Evolutionary conservation across 2,329 filamentous ascomycete species (phyloP).

Genomic region (Coccinonectria pachysandricola): DNA sequence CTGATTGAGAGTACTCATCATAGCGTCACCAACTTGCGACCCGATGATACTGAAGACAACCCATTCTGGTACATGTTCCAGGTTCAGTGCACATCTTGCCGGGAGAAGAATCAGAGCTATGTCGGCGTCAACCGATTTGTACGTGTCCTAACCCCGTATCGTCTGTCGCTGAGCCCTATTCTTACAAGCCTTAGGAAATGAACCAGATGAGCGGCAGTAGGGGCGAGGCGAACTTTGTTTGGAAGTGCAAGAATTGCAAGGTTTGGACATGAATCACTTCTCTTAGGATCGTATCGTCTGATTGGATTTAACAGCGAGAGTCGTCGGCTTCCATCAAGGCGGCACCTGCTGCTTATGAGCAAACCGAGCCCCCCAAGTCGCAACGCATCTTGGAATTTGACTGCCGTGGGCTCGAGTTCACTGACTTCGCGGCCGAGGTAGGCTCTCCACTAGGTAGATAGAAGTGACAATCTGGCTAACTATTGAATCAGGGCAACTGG

Average conservation of each 20-base stretch:
- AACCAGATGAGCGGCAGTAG: slow-evolving; percentile 88
- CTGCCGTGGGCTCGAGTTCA: slow-evolving; percentile 87
- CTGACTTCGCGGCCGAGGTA: slow-evolving; percentile 83
- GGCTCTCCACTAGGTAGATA: too few species aligned
- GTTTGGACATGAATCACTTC: slow-evolving; percentile 31
- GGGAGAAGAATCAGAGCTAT: slow-evolving; percentile 79
- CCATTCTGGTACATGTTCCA: slow-evolving; percentile 98
- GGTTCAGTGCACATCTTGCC: slow-evolving; percentile 95
- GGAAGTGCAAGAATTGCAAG: slow-evolving; percentile 98
- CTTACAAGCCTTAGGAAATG: slow-evolving; percentile 50
- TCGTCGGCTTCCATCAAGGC: slow-evolving; percentile 77
- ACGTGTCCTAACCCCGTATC: too few species aligned
- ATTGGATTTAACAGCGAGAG: slow-evolving; percentile 49
- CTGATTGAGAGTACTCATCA: slow-evolving; percentile 12
- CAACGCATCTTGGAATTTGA: slow-evolving; percentile 84
- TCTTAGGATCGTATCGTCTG: background rate
- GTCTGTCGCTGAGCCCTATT: slow-evolving; percentile 6
- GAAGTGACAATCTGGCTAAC: too few species aligned
- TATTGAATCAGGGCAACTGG: slow-evolving; percentile 69
- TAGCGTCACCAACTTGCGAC: slow-evolving; percentile 84
- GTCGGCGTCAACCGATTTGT: slow-evolving; percentile 85
- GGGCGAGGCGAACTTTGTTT: slow-evolving; percentile 98
- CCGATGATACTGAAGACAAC: slow-evolving; percentile 66
- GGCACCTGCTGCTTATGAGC: slow-evolving; percentile 60
- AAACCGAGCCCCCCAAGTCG: slow-evolving; percentile 59